Conservation (phyloP, 2,329 filamentous ascomycete genomes). For the Curvularia lunata region DNA sequence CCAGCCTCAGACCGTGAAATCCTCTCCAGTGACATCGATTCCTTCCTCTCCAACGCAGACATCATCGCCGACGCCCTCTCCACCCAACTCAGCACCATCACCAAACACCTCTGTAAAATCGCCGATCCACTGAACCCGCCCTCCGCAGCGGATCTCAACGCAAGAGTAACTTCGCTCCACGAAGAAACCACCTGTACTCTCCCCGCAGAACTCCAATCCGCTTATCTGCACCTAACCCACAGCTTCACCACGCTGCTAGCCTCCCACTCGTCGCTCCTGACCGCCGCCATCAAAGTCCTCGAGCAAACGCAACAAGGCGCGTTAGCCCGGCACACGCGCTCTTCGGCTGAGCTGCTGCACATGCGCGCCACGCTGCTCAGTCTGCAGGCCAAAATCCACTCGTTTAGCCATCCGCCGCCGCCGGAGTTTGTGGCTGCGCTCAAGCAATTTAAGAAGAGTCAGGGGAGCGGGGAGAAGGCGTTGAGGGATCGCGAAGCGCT, state of each 20-base stretch:
- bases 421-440: slow-evolving; percentile 39
- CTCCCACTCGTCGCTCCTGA: slow-evolving; percentile 48
- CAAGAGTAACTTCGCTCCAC: slow-evolving; percentile 18
- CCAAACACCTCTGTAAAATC: slow-evolving; percentile 44
- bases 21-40: slow-evolving; percentile 48
- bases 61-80: slow-evolving; percentile 46
- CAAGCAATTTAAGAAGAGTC: slow-evolving; percentile 37
- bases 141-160: slow-evolving; percentile 16
- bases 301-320: slow-evolving; percentile 57
- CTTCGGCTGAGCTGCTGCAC: slow-evolving; percentile 53
- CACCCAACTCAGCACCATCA: slow-evolving; percentile 38
- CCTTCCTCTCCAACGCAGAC: slow-evolving; percentile 50
- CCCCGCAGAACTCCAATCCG: slow-evolving; percentile 32
- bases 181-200: slow-evolving; percentile 23
- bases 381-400: slow-evolving; percentile 49
- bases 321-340: slow-evolving; percentile 50
- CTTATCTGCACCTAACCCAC: slow-evolving; percentile 45
- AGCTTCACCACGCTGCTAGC: slow-evolving; percentile 42
- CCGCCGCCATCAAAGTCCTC: slow-evolving; percentile 51
- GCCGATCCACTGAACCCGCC: slow-evolving; percentile 30
- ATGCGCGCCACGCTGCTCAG: slow-evolving; percentile 52
- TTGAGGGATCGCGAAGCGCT: slow-evolving; percentile 43
- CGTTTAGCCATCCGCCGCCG: slow-evolving; percentile 35
- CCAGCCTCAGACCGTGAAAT: slow-evolving; percentile 47
- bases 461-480: slow-evolving; percentile 38